Evolutionary conservation across 192 early-diverging fungal genomes (phyloP), one percentile per base, ranked within the genome.

Genomic region (Podila minutissima): DNA sequence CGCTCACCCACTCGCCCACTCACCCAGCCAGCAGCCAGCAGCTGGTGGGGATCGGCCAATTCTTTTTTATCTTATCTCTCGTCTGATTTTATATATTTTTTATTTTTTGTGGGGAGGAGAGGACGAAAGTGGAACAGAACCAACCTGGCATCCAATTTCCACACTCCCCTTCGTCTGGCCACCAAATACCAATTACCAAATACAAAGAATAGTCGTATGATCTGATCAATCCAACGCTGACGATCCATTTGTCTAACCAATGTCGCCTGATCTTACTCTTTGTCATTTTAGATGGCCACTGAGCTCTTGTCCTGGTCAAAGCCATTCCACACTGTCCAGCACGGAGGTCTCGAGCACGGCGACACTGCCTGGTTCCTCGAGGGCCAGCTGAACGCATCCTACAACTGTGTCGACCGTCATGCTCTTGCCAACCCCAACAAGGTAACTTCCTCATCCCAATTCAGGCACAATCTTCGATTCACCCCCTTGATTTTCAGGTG

Each of bases 401-500:
- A 94, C 88, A 99, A 99, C 90, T 97, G 96, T 86, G 92, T 99
- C 37, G 97, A 99, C 83, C 92, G 97, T 55, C 95, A 96, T 85
- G 97, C 96, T 37, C 59, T 89, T 26, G 70, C 84, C 55, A 86
- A 93, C 68, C 96, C 96, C 19, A 85, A 91, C 75, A 89, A 89
- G 81, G 91, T 94, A 82, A 20, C 15, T 29, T 6, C 60, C 28
- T 51, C 41, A 3, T 46, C 41, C 41, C 41, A 46, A 46, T 46
- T 46, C 38, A 46, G 41, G 41, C 10, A 13, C 38, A 46, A 46
- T 17, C 15, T 1, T 46, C 12, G 11, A 0, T 46, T 46, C 15
- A 3, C 13, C 12, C 41, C 41, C 41, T 8, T 46, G 35, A 37
- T 46, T 15, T 17, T 46, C 41, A 17, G 13, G 41, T 4, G 41